Evolutionary conservation across 371 early-diverging fungal species (phyloP), one percentile per base, ranked within the genome.

Genomic region (Nematocida major): DNA sequence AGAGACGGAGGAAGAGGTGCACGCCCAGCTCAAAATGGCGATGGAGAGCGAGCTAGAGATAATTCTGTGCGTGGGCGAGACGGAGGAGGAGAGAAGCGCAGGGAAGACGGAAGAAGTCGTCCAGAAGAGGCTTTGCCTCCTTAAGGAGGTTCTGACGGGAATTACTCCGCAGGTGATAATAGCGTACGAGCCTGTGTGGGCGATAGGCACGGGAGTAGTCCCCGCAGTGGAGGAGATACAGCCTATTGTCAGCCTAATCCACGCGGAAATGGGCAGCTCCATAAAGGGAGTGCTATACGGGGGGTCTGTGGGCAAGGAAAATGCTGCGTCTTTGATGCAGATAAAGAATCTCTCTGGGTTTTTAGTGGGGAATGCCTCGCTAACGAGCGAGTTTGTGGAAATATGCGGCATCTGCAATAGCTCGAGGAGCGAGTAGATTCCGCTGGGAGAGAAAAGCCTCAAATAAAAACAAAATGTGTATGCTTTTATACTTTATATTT

Each of bases 101-200:
- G 87, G 87, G 83, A 84, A 87, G 81, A 93, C 96, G 79, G 87
- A 88, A 81, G 88, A 90, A 11, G 92, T 95, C 45, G 88, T 94
- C 66, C 88, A 89, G 20, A 45, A 49, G 22, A 34, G 76, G 28
- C 28, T 57, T 34, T 11, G 22, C 13, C 15, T 22, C 38, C 11
- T 59, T 3, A 38, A 57, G 22, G 38, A 9, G 20, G 59, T 26
- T 7, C 11, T 28, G 11, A 63, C 15, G 11, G n/a, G n/a, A 15
- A 28, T 43, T 26, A 65, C 42, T 9, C 26, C 11, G 9, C 18
- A 30, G 26, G 20, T 78, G 7, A 28, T 4, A 9, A 87, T 99
- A 85, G 99, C 99, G 79, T 99, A 99, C 84, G 99, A 99, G 87
- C 99, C 99, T 65, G 94, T 96, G 61, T 99, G 97, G 97, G 97